phyloP scores from a whole-genome alignment of 192 early-diverging fungal species.

The Chytriomyces hyalinus region DNA sequence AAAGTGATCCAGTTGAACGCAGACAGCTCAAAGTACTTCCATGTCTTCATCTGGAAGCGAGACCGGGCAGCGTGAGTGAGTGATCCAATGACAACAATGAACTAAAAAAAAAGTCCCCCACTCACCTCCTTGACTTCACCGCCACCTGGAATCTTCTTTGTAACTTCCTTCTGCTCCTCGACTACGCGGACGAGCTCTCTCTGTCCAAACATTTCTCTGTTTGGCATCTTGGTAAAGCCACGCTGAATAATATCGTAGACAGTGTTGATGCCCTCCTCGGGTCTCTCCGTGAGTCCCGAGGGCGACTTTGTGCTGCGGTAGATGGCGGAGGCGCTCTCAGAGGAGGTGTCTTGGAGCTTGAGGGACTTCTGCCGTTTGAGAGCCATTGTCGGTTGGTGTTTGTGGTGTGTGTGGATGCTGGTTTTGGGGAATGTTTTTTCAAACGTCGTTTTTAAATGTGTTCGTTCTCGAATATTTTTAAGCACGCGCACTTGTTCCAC shows the following conservation, averaged over 20 bases:
- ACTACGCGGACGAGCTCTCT: slow-evolving; percentile 67
- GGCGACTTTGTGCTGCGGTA: not conserved
- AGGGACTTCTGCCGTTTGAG: not conserved
- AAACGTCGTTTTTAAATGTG: too few species aligned
- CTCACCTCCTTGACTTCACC: slow-evolving; percentile 50
- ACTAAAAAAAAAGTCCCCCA: too few species aligned
- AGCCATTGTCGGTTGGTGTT: too few species aligned
- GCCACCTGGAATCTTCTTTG: slow-evolving; percentile 57
- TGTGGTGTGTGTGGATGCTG: too few species aligned
- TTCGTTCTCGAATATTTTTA: too few species aligned
- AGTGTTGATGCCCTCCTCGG: not conserved
- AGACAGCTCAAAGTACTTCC: slow-evolving; percentile 81
- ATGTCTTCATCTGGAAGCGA: slow-evolving; percentile 63
- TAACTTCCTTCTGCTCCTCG: slow-evolving; percentile 76
- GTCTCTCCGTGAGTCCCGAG: not conserved
- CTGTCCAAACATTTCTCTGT: slow-evolving; percentile 64
- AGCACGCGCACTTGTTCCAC: too few species aligned
- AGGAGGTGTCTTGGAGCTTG: not conserved
- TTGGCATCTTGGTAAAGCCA: not conserved
- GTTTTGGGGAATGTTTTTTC: too few species aligned
- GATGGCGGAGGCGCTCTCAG: not conserved
- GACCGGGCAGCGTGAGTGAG: too few species aligned
- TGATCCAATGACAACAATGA: too few species aligned
- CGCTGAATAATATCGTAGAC: not conserved
- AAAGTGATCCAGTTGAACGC: slow-evolving; percentile 83